A percentile compares a stretch with the other conserved stretches of the same genome.
Conservation (phyloP, 2,329 filamentous ascomycete species). For the Aspergillus uvarum region DNA sequence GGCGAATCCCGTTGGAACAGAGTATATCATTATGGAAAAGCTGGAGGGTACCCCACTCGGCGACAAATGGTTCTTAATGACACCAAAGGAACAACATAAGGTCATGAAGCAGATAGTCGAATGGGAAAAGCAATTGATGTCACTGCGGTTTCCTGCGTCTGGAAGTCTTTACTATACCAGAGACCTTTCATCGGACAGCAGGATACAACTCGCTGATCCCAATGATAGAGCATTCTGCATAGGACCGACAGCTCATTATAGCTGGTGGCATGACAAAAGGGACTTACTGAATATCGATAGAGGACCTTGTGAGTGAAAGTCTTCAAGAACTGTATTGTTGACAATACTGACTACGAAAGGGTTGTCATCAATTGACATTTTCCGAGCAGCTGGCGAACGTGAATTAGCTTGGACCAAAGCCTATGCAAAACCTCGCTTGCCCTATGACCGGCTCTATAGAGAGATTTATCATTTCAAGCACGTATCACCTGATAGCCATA, state of each 20-base stretch:
- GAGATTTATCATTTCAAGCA: constrained; percentile 16
- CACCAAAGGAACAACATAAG: constrained; percentile 3
- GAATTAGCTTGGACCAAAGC: constrained; percentile 18
- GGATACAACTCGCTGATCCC: constrained; percentile 14
- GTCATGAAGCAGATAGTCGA: constrained; percentile 13
- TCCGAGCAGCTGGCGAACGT: constrained; percentile 14
- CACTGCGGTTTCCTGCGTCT: constrained; percentile 11
- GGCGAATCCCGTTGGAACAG: constrained; percentile 8
- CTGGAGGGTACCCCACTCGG: constrained; percentile 9
- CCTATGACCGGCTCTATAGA: constrained; percentile 19
- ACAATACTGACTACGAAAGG: constrained; percentile 13
- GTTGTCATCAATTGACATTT: constrained; percentile 10
- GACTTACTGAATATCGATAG: constrained; percentile 10
- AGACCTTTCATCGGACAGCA: constrained; percentile 3
- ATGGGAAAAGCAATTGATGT: constrained; percentile 10
- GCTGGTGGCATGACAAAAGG: constrained; percentile 20
- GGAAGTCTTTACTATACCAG: constrained; percentile 14
- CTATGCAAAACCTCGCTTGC: constrained; percentile 19
- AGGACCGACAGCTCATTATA: constrained; percentile 17
- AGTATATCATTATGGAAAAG: constrained; percentile 16
- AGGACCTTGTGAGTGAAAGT: constrained; percentile 22
- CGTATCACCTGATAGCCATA: constrained; percentile 16
- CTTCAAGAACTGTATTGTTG: background rate
- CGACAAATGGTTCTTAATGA: constrained; percentile 9
- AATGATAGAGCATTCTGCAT: constrained; percentile 15